phyloP scores from a whole-genome alignment of 768 basidiomycete species.

The Amyloporia xantha region DNA sequence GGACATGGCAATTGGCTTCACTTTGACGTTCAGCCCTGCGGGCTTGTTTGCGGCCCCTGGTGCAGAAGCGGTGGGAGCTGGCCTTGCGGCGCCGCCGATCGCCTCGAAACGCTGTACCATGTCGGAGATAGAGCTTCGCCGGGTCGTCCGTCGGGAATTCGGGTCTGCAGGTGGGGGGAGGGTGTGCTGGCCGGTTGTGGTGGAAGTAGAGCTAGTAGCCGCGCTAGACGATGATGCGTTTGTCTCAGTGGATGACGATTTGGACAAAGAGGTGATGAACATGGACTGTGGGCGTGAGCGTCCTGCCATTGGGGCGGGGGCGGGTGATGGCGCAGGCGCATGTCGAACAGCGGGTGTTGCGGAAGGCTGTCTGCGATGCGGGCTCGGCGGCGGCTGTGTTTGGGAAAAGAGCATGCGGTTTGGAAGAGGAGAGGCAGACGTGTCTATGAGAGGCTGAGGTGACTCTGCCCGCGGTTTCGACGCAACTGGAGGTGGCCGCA shows the following conservation, averaged over 20 bases:
- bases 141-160: conserved; percentile 33
- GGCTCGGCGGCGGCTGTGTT: conserved; percentile 15
- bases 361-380: conserved; percentile 27
- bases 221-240: conserved; percentile 26
- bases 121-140: conserved; percentile 77
- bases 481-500: conserved; percentile 13
- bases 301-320: conserved; percentile 21
- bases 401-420: conserved; percentile 1
- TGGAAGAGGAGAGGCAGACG: neutral
- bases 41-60: conserved; percentile 27
- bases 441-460: conserved; percentile 10
- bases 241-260: conserved; percentile 36
- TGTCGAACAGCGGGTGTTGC: neutral
- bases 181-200: conserved; percentile 14
- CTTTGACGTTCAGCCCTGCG: conserved; percentile 21
- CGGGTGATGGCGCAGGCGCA: conserved; percentile 20
- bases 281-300: conserved; percentile 78
- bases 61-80: conserved; percentile 18
- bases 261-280: conserved; percentile 47
- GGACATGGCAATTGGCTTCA: conserved; percentile 5
- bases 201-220: conserved; percentile 16
- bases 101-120: conserved; percentile 83
- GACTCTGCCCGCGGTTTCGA: conserved; percentile 12
- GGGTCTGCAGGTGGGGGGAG: conserved; percentile 42
- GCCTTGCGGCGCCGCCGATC: conserved; percentile 31